Evolutionary conservation across 257 asterid genomes (phyloP), one percentile per base, ranked within the genome.

Genomic region (Nyctanthes arbortristis): DNA sequence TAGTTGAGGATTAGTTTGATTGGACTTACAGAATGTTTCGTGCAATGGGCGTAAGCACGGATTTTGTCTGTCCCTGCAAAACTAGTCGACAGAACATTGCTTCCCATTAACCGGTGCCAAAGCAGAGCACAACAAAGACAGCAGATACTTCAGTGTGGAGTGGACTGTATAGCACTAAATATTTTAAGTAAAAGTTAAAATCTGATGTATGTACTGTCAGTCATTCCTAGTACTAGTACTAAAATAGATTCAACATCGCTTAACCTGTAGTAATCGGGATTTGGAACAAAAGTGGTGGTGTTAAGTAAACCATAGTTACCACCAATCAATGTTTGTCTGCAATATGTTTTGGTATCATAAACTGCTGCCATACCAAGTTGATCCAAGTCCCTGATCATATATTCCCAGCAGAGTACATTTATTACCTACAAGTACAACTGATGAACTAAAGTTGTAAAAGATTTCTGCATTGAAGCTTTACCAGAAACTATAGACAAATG

Each of bases 221-320:
- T 34, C 3, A 29, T 43, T 43, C 25, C 22, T 28, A 4, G 60
- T 9, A 36, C 32, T 16, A 43, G 4, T 60, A 22, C n/a, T n/a
- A n/a, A n/a, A n/a, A 7, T 40, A 36, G 31, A 59, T 63, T 39
- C 11, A 20, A 45, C 18, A 32, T 33, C 7, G 4, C 4, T 61
- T 73, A n/a, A 89, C 97, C 97, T 87, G 80, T 92, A 92, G 86
- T 87, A 89, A 75, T 89, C 98, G 30, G 96, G 96, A 84, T 89
- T 90, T 7, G 98, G 96, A 28, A 37, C 62, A 76, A 86, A 92
- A 29, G 88, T 83, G 54, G 89, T 86, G 16, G 87, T 86, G 69
- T 88, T 84, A 55, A 89, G 92, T 32, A 92, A 82, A 62, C 98
- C 98, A 31, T 92, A 92, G 84, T 92, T 84, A 67, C 98, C 97